Base-by-base conservation (phyloP, 306 rosid genomes). In the Oxytropis ochrocephala region DNA sequence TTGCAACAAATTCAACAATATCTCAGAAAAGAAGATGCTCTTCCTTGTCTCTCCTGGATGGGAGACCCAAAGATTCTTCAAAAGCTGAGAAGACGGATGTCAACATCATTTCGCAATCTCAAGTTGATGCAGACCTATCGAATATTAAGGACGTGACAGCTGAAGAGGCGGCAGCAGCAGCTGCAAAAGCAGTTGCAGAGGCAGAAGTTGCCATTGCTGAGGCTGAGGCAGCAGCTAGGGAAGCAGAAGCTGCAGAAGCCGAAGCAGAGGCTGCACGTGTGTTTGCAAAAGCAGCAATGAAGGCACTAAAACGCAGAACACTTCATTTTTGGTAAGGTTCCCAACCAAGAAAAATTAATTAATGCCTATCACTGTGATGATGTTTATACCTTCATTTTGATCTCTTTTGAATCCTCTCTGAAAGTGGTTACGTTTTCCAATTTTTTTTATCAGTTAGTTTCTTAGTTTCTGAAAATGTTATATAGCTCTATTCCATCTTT, bases 211-310 rank as follows among this genome's bases (percentile, higher is more conserved):
- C 98, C 78, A 92, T 92, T 54, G 90, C 89, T 38, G 89, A 82
- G 79, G 98, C 98, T 11, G 96, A 92, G 80, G 83, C 81, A 78
- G 98, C 98, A 61, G 98, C 95, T 63, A 86, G 83, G 76, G 96
- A 92, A 71, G 98, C 98, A 35, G 98, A 92, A 76, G 85, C 81
- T 14, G 95, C 95, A 19, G 98, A 92, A 85, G 96, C 90, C 5
- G 98, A 92, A 80, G 98, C 98, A 12, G 96, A 89, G 83, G 90
- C 96, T 21, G 92, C 98, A 38, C 89, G 84, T 72, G 89, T 87
- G 70, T 92, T 92, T 81, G 98, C 98, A 33, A 85, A 87, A 79
- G 98, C 98, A 59, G 96, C 95, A 77, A 79, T 69, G 85, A 92
- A 81, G 75, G 98, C 98, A 14, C 81, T 92, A 52, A 91, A 87